Conservation (phyloP, 2,329 filamentous ascomycete genomes). For the Berkeleyomyces rouxiae region DNA sequence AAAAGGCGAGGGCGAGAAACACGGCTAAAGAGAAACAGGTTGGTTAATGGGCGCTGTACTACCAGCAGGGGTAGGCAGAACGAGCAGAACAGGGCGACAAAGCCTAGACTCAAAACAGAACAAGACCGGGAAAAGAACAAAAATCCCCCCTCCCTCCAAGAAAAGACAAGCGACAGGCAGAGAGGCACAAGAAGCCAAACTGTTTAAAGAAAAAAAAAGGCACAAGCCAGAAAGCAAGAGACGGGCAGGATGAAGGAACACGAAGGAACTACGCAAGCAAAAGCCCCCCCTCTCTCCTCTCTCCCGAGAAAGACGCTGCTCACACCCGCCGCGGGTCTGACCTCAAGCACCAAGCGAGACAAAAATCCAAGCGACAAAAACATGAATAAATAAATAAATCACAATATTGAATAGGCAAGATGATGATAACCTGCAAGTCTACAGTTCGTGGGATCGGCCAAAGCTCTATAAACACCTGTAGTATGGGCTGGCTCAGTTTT, state of each 20-base stretch:
- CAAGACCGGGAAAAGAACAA: background rate
- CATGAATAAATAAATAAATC: background rate
- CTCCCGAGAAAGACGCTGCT: background rate
- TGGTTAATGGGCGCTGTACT: background rate
- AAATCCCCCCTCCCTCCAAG: background rate
- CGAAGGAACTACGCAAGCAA: background rate
- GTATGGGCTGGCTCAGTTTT: too few relatives aligned
- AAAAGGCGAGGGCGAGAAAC: background rate
- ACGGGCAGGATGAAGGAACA: constrained; percentile 1
- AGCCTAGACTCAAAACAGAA: background rate
- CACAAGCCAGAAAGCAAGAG: background rate
- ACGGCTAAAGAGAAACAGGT: background rate
- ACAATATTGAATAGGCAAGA: background rate
- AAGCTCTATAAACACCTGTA: too few relatives aligned
- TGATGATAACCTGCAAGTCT: too few relatives aligned
- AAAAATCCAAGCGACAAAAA: background rate
- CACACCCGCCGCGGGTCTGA: constrained; percentile 4
- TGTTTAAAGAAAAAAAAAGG: background rate
- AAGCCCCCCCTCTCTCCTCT: background rate
- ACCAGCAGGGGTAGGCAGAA: background rate
- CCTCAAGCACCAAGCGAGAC: background rate
- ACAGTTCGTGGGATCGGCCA: too few relatives aligned
- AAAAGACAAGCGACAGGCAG: background rate
- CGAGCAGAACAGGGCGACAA: background rate
- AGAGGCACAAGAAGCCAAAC: background rate